These are phyloP conservation scores for Podospora bellae-mahoneyi DNA, from an alignment of 495 filamentous ascomycete genomes.

Conservation along the genomic window DNA sequence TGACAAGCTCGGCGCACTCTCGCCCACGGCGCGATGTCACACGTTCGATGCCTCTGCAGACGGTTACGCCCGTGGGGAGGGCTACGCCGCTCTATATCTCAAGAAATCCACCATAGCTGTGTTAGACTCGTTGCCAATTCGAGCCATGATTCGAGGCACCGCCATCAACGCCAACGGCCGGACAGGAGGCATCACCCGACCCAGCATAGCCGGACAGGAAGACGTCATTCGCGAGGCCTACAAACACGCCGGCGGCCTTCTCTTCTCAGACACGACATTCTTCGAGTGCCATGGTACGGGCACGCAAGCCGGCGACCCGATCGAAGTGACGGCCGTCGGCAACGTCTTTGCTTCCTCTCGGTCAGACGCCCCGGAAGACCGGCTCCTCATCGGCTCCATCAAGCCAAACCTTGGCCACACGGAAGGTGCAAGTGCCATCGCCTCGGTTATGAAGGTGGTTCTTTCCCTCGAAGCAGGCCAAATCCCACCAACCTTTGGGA, in stretches of 20 bases:
- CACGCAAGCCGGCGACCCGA: slow-evolving; percentile 36
- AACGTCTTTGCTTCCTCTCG: slow-evolving; percentile 11
- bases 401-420: slow-evolving; percentile 48
- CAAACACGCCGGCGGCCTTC: slow-evolving; percentile 37
- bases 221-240: slow-evolving; percentile 49
- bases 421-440: slow-evolving; percentile 37
- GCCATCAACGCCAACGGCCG: slow-evolving; percentile 55
- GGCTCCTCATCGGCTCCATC: slow-evolving; percentile 19
- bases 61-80: slow-evolving; percentile 64
- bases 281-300: slow-evolving; percentile 36
- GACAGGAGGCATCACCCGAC: slow-evolving; percentile 49
- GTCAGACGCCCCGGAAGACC: not conserved
- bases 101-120: slow-evolving; percentile 54
- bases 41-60: slow-evolving; percentile 59
- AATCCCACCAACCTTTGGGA: slow-evolving; percentile 33
- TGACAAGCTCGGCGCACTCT: slow-evolving; percentile 28
- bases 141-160: slow-evolving; percentile 55
- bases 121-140: slow-evolving; percentile 49
- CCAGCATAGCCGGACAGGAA: slow-evolving; percentile 49
- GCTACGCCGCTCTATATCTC: slow-evolving; percentile 48
- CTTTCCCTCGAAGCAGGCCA: slow-evolving; percentile 35
- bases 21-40: slow-evolving; percentile 44
- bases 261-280: slow-evolving; percentile 43
- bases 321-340: slow-evolving; percentile 35
- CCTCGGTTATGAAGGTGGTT: slow-evolving; percentile 38